These are phyloP conservation scores for Candida broadrunensis DNA, from an alignment of 805 yeast species.

Conservation along the genomic window DNA sequence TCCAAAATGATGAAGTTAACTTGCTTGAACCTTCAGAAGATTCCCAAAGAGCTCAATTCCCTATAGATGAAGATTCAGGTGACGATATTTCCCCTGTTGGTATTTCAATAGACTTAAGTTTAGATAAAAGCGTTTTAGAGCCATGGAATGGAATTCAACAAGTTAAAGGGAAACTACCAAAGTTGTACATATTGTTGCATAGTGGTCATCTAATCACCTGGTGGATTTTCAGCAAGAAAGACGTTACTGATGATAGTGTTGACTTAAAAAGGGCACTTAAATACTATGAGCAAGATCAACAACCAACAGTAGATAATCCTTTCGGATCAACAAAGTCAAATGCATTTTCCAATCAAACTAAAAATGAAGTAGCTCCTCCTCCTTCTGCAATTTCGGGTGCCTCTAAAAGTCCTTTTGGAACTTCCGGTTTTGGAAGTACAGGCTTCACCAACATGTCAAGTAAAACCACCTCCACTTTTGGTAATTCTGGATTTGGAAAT, in stretches of 20 bases:
- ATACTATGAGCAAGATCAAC: neutral
- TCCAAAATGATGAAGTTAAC: neutral
- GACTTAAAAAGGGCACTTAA: conserved; percentile 13
- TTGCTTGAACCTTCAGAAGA: conserved; percentile 58
- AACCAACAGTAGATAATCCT: conserved; percentile 2
- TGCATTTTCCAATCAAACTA: conserved; percentile 8
- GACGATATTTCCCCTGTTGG: conserved; percentile 76
- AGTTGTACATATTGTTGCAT: conserved; percentile 59
- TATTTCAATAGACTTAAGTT: conserved; percentile 55
- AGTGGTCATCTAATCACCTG: conserved; percentile 62
- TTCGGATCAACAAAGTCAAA: conserved; percentile 15
- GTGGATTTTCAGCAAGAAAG: conserved; percentile 59
- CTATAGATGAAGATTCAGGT: conserved; percentile 61
- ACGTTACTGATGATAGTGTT: conserved; percentile 37
- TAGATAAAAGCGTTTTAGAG: conserved; percentile 35
- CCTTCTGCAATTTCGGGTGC: neutral
- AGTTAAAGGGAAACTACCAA: conserved; percentile 57
- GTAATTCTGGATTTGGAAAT: conserved; percentile 16
- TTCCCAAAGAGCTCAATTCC: conserved; percentile 68
- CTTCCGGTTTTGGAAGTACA: conserved; percentile 6
- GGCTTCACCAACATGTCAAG: neutral
- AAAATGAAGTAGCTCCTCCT: no score
- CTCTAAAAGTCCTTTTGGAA: conserved; percentile 11
- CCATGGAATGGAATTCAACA: conserved; percentile 61
- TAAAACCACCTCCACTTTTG: conserved; percentile 15